phyloP scores from a whole-genome alignment of 805 yeast genomes.

The Saccharomycopsis capsularis region DNA sequence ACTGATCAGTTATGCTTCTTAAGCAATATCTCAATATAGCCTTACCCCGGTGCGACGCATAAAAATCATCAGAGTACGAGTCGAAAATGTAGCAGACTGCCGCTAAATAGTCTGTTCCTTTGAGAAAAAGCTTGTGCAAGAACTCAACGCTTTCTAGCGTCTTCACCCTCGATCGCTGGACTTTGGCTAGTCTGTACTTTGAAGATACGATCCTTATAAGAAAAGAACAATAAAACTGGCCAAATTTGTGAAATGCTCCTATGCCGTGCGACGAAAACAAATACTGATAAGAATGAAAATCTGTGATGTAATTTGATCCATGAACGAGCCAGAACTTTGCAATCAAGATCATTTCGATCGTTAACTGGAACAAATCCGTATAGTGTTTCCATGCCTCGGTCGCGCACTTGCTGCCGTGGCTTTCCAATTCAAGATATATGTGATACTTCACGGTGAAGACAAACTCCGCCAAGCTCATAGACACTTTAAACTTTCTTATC shows the following conservation, averaged over 20 bases:
- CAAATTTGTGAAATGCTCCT: background rate
- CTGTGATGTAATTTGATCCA: conserved; percentile 11
- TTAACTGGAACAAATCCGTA: background rate
- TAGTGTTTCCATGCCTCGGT: background rate
- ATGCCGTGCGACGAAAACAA: conserved; percentile 6
- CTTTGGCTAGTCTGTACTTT: conserved; percentile 3
- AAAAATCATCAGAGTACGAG: conserved; percentile 1
- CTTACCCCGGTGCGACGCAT: conserved; percentile 1
- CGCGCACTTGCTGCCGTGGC: background rate
- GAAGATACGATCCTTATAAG: conserved; percentile 11
- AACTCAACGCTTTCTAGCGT: background rate
- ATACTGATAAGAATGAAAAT: conserved; percentile 9
- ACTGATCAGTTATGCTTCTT: conserved; percentile 1
- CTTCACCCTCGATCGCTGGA: background rate
- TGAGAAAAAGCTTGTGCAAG: conserved; percentile 1
- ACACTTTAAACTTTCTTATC: background rate
- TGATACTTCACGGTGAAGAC: conserved; percentile 12
- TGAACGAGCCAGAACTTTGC: conserved; percentile 11
- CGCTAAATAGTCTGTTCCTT: conserved; percentile 1
- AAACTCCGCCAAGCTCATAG: conserved; percentile 7
- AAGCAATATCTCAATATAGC: conserved; percentile 10
- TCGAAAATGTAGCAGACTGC: background rate
- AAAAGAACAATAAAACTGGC: conserved; percentile 9
- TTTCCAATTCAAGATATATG: conserved; percentile 15
- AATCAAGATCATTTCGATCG: conserved; percentile 5